Evolutionary conservation across 2,329 filamentous ascomycete species (phyloP).

Genomic region (Aspergillus glaucus): DNA sequence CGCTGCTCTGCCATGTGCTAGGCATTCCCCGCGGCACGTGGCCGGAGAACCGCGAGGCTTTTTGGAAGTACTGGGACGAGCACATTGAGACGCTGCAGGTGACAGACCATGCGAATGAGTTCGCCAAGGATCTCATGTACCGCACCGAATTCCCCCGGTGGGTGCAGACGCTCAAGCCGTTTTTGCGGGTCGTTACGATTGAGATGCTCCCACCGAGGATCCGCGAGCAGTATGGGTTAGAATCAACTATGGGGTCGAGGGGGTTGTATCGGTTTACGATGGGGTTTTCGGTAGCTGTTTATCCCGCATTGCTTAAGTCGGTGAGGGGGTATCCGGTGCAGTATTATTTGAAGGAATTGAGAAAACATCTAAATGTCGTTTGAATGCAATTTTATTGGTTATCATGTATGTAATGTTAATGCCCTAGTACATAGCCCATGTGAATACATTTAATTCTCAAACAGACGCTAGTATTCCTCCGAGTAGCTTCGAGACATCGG

Average conservation of each 20-base stretch:
- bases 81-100: constrained; percentile 23
- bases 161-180: constrained; percentile 24
- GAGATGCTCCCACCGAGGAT: constrained; percentile 30
- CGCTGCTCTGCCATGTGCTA: constrained; percentile 21
- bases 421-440: constrained; percentile 4
- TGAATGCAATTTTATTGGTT: constrained; percentile 3
- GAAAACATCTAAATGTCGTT: constrained; percentile 20
- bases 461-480: constrained; percentile 19
- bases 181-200: constrained; percentile 25
- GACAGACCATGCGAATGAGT: constrained; percentile 21
- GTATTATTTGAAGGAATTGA: constrained; percentile 26
- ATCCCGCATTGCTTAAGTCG: constrained; percentile 27
- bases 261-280: constrained; percentile 25
- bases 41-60: constrained; percentile 25
- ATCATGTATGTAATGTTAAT: constrained; percentile 6
- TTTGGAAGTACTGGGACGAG: constrained; percentile 34
- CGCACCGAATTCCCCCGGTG: constrained; percentile 22
- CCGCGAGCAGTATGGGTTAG: constrained; percentile 29
- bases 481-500: constrained; percentile 23
- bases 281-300: constrained; percentile 27
- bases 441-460: constrained; percentile 1
- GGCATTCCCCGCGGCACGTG: constrained; percentile 22
- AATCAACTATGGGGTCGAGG: constrained; percentile 20
- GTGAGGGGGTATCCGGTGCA: constrained; percentile 25
- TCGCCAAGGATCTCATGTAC: constrained; percentile 23